Base-by-base conservation (phyloP, 2,329 filamentous ascomycete species). In the Cladosporium sp. region DNA sequence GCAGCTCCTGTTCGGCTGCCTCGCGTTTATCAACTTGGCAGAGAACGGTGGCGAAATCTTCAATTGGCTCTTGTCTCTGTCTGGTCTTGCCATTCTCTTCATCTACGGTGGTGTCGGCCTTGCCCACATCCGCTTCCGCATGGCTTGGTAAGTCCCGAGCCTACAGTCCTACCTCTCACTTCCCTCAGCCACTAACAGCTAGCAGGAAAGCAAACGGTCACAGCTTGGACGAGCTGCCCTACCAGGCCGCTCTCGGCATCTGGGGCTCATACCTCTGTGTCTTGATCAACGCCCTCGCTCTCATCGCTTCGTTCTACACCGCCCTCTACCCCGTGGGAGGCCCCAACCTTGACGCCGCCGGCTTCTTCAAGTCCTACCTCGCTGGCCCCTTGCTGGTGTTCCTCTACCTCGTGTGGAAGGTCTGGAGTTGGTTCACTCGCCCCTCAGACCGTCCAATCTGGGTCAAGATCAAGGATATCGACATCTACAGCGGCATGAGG, bases 71-170 rank as follows among this genome's bases (percentile, higher is more conserved):
- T 85, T 91, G 44, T 89, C 89, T 66, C 83, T 92, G 63, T 91
- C 89, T 0, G 90, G 88, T 62, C 83, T 92, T 29, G 89, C 88
- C 11, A 88, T 85, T 58, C 85, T 92, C 73, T 91, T 93, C 80
- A 92, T 90, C 18, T 93, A 63, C 61, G 61, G 90, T 89, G 87
- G 85, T 69, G 93, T 97, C 76, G 95, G 92, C 76, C 80, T 96
- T 14, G 87, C 90, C 29, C 93, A 97, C 78, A 96, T 97, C 74
- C 92, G 93, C 65, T 97, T 97, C 85, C 91, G 93, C 35, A 59
- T 31, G 29, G 91, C 89, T 21, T 96, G 71, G 71, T 71, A 66
- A 64, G 70, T 65, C 16, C 14, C 26, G 12, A 6, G 18, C 14
- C 40, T 11, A n/a, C 57, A 5, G 14, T 57, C 16, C 21, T n/a